Conservation (phyloP, 2,329 filamentous ascomycete species). For the Pestalotiopsis sp. region DNA sequence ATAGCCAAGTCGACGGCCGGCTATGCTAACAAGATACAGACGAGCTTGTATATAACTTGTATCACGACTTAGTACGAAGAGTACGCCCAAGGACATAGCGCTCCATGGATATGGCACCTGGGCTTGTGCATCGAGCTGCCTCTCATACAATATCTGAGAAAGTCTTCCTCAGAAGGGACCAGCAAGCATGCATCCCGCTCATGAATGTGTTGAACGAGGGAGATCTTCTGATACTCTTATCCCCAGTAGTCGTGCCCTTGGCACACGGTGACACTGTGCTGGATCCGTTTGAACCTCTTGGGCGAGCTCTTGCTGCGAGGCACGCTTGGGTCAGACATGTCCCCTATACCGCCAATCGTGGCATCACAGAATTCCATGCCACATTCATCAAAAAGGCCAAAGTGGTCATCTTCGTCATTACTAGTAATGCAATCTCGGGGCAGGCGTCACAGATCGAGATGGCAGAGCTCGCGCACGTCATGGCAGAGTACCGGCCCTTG, state of each 20-base stretch:
- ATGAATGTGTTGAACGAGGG: constrained; percentile 44
- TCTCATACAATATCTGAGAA: neutral
- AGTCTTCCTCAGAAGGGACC: constrained; percentile 38
- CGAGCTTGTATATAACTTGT: neutral
- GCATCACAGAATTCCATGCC: constrained; percentile 64
- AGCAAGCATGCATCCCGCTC: constrained; percentile 47
- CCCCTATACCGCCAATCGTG: constrained; percentile 64
- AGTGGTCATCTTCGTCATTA: constrained; percentile 61
- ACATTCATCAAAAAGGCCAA: constrained; percentile 62
- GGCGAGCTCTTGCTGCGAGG: constrained; percentile 59
- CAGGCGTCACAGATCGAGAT: constrained; percentile 53
- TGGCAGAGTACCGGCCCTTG: constrained; percentile 49
- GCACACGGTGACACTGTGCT: constrained; percentile 41
- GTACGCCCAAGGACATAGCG: neutral
- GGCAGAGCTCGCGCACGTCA: constrained; percentile 42
- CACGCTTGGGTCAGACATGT: constrained; percentile 68
- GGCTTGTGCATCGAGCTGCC: neutral
- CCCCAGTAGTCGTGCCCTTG: constrained; percentile 53
- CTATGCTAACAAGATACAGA: neutral
- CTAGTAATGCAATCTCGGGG: constrained; percentile 44
- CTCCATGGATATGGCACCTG: neutral
- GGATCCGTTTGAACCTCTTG: constrained; percentile 75
- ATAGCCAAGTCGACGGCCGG: neutral
- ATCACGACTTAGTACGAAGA: neutral
- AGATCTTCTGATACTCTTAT: constrained; percentile 61